phyloP scores from a whole-genome alignment of 2,329 filamentous ascomycete species.

The Beauveria brongniartii region DNA sequence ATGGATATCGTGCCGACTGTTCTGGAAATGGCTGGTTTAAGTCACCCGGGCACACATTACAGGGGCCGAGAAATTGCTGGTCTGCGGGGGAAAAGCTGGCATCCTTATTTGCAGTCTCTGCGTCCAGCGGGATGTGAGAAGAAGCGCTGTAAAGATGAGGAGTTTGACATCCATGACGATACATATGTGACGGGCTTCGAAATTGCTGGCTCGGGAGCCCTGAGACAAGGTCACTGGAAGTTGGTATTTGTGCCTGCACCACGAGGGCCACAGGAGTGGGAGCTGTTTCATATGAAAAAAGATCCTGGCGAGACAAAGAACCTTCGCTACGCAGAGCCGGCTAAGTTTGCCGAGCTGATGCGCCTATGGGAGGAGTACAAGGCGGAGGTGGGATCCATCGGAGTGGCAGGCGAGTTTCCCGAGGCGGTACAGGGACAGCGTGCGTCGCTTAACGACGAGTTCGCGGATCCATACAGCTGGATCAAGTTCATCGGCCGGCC shows the following conservation, averaged over 20 bases:
- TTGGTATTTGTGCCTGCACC: slow-evolving; percentile 21
- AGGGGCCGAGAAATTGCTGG: slow-evolving; percentile 38
- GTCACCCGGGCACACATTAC: slow-evolving; percentile 27
- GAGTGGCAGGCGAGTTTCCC: slow-evolving; percentile 10
- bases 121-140: not conserved
- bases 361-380: slow-evolving; percentile 27
- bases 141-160: not conserved
- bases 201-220: slow-evolving; percentile 23
- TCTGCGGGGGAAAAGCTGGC: slow-evolving; percentile 35
- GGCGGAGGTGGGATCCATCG: slow-evolving; percentile 6
- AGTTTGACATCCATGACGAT: slow-evolving; percentile 19
- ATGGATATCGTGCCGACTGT: slow-evolving; percentile 36
- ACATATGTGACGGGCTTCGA: slow-evolving; percentile 28
- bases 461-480: slow-evolving; percentile 10
- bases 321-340: slow-evolving; percentile 16
- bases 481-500: slow-evolving; percentile 9
- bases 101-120: not conserved
- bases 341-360: slow-evolving; percentile 22
- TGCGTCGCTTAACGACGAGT: slow-evolving; percentile 5
- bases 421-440: slow-evolving; percentile 8
- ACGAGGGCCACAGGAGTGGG: slow-evolving; percentile 20
- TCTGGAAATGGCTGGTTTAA: slow-evolving; percentile 33
- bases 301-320: slow-evolving; percentile 24
- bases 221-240: slow-evolving; percentile 28
- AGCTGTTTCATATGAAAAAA: slow-evolving; percentile 21